Percentiles rank a stretch among this genome's conserved stretches.
Evolutionary conservation across 2,329 filamentous ascomycete genomes (phyloP).

Genomic region (Aspergillus caelatus): DNA sequence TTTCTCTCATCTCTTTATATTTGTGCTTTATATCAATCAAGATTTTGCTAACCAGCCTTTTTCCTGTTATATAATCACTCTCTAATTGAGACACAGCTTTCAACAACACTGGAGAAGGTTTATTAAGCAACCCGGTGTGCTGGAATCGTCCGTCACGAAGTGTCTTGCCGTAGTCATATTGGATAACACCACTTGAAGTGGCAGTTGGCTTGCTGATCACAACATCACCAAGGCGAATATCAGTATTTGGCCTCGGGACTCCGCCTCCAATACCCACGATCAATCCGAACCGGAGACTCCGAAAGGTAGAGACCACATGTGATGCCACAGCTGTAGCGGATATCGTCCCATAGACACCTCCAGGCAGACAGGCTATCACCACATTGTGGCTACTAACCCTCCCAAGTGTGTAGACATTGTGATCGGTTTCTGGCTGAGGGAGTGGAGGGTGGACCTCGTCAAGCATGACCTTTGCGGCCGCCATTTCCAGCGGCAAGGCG

Average conservation of each 20-base stretch:
- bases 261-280: conserved; percentile 37
- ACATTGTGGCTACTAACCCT: conserved; percentile 26
- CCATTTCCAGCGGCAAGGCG: conserved; percentile 26
- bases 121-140: conserved; percentile 22
- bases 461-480: conserved; percentile 31
- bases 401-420: conserved; percentile 16
- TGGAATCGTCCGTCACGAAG: conserved; percentile 20
- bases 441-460: conserved; percentile 29
- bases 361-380: conserved; percentile 27
- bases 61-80: conserved; percentile 1
- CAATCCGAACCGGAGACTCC: conserved; percentile 23
- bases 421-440: conserved; percentile 12
- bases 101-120: conserved; percentile 16
- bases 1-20: neutral
- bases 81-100: conserved; percentile 18
- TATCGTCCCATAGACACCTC: conserved; percentile 21
- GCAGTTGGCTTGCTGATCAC: neutral
- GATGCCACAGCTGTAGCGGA: conserved; percentile 25
- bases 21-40: neutral
- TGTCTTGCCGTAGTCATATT: conserved; percentile 16
- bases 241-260: conserved; percentile 7
- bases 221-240: neutral
- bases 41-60: neutral
- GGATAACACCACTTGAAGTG: neutral
- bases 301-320: conserved; percentile 30